Conservation (phyloP, 257 asterid genomes). For the Osmanthus fragrans region DNA sequence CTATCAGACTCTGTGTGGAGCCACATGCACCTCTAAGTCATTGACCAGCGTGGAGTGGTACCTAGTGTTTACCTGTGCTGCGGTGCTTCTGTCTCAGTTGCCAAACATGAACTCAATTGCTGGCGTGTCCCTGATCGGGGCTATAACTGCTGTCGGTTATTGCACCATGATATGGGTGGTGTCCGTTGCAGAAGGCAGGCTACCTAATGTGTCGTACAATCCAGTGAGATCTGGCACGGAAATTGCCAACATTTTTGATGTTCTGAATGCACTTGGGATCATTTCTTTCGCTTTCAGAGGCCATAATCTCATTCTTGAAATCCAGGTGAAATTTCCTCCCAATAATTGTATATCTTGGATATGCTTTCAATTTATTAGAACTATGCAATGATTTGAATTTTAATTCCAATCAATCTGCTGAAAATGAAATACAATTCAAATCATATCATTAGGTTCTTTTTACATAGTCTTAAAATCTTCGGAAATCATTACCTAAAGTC, state of each 20-base stretch:
- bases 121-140: constrained; percentile 76
- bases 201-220: constrained; percentile 64
- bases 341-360: background rate
- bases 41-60: constrained; percentile 80
- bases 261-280: constrained; percentile 84
- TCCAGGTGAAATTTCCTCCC: constrained; percentile 54
- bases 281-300: constrained; percentile 91
- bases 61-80: constrained; percentile 75
- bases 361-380: background rate
- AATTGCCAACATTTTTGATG: constrained; percentile 46
- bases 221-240: constrained; percentile 42
- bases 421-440: background rate
- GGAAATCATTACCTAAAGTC: background rate
- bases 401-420: background rate
- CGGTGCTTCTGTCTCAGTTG: constrained; percentile 77
- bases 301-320: constrained; percentile 88
- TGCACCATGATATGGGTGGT: constrained; percentile 76
- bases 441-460: too few species aligned
- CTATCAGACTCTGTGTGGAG: constrained; percentile 67
- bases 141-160: constrained; percentile 81
- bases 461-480: too few species aligned
- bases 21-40: constrained; percentile 49
- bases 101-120: constrained; percentile 94
- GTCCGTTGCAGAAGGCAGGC: constrained; percentile 65
- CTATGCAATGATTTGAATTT: background rate